Conservation (phyloP, 768 basidiomycete species). For the Kondoa subrosea region DNA sequence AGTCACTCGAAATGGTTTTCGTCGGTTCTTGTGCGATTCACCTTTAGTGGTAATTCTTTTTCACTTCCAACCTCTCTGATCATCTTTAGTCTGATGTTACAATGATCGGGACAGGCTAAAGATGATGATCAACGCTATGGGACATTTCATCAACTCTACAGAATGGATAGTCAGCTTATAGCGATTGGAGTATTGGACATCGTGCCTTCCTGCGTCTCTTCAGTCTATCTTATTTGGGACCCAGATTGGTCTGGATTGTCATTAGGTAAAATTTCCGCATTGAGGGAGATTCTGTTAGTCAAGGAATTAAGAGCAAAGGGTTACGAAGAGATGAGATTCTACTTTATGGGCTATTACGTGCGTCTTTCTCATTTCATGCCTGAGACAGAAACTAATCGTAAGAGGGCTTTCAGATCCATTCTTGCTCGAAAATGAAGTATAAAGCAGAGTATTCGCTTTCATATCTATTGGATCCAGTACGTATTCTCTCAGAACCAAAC, state of each 20-base stretch:
- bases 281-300: slow-evolving; percentile 61
- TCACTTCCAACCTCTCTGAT: neutral
- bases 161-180: slow-evolving; percentile 60
- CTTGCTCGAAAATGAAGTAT: slow-evolving; percentile 87
- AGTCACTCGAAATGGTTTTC: slow-evolving; percentile 20
- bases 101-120: slow-evolving; percentile 48
- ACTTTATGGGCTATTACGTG: slow-evolving; percentile 64
- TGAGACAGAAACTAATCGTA: neutral
- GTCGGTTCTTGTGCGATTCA: slow-evolving; percentile 59
- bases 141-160: slow-evolving; percentile 81
- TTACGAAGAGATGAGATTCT: slow-evolving; percentile 42
- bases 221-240: slow-evolving; percentile 84
- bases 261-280: slow-evolving; percentile 70
- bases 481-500: neutral
- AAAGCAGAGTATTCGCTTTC: slow-evolving; percentile 87
- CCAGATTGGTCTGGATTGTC: slow-evolving; percentile 50
- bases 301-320: slow-evolving; percentile 60
- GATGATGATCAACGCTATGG: slow-evolving; percentile 48
- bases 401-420: slow-evolving; percentile 77
- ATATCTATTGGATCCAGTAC: slow-evolving; percentile 66
- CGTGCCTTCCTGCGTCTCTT: slow-evolving; percentile 60
- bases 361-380: neutral
- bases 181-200: slow-evolving; percentile 82
- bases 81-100: slow-evolving; percentile 30
- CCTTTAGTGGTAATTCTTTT: slow-evolving; percentile 43